Evolutionary conservation across 2,329 filamentous ascomycete species (phyloP), one percentile per base, ranked within the genome.

Genomic region (Scorias spongiosa): DNA sequence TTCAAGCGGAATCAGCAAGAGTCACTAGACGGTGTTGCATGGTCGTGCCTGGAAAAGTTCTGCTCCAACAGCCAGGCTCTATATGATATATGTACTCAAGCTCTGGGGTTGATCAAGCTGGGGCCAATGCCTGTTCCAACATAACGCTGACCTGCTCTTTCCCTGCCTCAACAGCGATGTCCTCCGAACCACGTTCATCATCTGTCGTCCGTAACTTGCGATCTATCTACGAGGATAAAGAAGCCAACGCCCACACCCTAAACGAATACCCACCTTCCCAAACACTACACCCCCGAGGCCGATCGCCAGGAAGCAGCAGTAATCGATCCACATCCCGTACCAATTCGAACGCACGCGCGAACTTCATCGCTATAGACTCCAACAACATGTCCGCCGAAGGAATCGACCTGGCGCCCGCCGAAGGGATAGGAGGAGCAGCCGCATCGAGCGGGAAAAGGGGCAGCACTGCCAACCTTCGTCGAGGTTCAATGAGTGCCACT

Each of bases 141-240:
- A 36, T 36, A 3, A 36, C 32, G 9, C 32, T 36, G 32, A 36
- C 32, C 5, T 36, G 9, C 11, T 36, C 32, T 36, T 15, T 36
- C 32, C 32, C 32, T 36, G 9, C 32, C 32, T 12, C 32, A 15
- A 44, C 60, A 69, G 67, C 65, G 64, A 71, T 71, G 67, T 65
- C 63, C 47, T 48, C 54, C 46, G 53, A 62, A 53, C 12, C 38
- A 11, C 54, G 59, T 46, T 55, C 59, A 39, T 60, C 51, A 45
- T 62, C 57, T 45, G 66, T 65, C 51, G 67, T 71, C 50, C 62
- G 66, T 51, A 67, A 67, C 53, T 60, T 71, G 45, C 61, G 67
- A 54, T 67, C 67, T 45, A 64, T 70, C 59, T 71, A 70, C 57
- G 68, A 71, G 58, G 62, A 58, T 51, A 65, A 61, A 49, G 57